Percentiles rank a stretch among this genome's conserved stretches.
Conservation (phyloP, 2,329 filamentous ascomycete species). For the Aspergillus nomiae region DNA sequence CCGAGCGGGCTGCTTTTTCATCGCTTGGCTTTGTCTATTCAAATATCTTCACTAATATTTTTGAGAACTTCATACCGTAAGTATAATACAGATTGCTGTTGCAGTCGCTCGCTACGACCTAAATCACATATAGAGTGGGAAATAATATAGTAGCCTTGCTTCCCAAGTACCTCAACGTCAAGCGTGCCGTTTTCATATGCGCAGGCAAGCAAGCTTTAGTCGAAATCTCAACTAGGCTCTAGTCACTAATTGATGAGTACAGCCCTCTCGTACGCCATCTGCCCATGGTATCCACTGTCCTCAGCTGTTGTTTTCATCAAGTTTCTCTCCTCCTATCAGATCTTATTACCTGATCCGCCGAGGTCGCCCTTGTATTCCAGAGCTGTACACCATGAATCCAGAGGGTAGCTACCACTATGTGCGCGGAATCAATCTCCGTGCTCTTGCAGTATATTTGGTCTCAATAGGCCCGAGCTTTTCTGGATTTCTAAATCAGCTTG, state of each 20-base stretch:
- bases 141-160: conserved; percentile 42
- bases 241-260: neutral
- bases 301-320: conserved; percentile 41
- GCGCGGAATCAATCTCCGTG: conserved; percentile 39
- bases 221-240: neutral
- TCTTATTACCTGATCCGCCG: conserved; percentile 45
- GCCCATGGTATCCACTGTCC: conserved; percentile 42
- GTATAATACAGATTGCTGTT: neutral
- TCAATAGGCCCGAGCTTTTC: conserved; percentile 46
- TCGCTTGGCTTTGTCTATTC: conserved; percentile 47
- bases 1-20: conserved; percentile 45
- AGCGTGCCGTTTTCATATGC: conserved; percentile 44
- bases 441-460: conserved; percentile 36
- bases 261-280: conserved; percentile 37
- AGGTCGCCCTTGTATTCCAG: conserved; percentile 38
- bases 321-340: conserved; percentile 47
- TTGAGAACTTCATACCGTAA: conserved; percentile 45
- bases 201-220: conserved; percentile 14
- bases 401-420: conserved; percentile 35
- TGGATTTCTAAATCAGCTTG: conserved; percentile 45
- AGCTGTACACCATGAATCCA: conserved; percentile 34
- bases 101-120: too few species aligned
- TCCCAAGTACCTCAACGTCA: conserved; percentile 44
- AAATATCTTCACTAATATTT: conserved; percentile 47
- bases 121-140: conserved; percentile 28